Percentiles rank a stretch among this genome's conserved stretches.
Conservation (phyloP, 1,284 basidiomycete genomes). For the Caloboletus inedulis region DNA sequence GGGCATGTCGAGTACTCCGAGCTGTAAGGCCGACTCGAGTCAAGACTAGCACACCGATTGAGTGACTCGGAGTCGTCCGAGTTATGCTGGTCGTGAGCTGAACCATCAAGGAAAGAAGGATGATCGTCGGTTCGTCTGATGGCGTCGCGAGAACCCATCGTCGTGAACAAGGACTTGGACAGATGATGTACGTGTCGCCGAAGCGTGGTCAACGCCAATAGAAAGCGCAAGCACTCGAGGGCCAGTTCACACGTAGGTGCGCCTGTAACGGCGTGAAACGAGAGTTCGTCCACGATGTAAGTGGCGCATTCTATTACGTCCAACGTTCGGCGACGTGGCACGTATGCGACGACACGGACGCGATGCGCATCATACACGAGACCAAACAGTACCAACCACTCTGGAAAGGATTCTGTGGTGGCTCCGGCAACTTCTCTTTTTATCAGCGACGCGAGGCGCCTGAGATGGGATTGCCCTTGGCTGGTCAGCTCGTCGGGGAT, state of each 20-base stretch:
- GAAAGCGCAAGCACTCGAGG: conserved; percentile 21
- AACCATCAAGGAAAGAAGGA: background rate
- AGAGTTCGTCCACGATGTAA: conserved; percentile 25
- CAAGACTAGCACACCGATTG: conserved; percentile 4
- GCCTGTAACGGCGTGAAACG: conserved; percentile 4
- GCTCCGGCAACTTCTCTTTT: background rate
- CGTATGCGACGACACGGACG: conserved; percentile 22
- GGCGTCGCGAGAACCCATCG: background rate
- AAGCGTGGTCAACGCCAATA: conserved; percentile 17
- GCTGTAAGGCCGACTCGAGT: conserved; percentile 9
- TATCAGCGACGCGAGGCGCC: conserved; percentile 14
- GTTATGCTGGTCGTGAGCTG: background rate
- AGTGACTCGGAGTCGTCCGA: conserved; percentile 2
- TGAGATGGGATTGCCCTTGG: conserved; percentile 16
- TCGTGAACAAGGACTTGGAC: conserved; percentile 13
- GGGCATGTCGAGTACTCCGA: conserved; percentile 30
- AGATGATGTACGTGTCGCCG: conserved; percentile 20
- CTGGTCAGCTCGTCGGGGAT: conserved; percentile 19
- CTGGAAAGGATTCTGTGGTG: conserved; percentile 16
- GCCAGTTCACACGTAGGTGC: conserved; percentile 12
- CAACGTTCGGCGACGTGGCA: conserved; percentile 13
- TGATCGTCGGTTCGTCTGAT: background rate
- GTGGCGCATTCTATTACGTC: conserved; percentile 10
- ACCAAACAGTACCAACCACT: conserved; percentile 30
- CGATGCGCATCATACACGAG: conserved; percentile 20